Base-by-base conservation (phyloP, 108 stramenopile genomes). In the Nannochloropsis oceanica region DNA sequence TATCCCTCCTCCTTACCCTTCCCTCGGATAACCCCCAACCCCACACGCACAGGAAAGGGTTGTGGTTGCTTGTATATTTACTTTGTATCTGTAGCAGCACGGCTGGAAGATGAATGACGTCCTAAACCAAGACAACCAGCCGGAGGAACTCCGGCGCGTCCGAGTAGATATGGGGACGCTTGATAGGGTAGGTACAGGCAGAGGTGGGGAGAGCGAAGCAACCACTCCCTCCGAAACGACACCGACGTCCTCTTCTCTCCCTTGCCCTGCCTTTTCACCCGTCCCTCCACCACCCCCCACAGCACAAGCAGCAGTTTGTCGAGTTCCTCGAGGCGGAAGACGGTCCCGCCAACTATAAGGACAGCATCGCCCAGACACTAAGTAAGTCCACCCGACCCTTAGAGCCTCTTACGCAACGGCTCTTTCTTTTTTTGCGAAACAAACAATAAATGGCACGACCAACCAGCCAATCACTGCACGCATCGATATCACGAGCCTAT, bases 271-370 rank as follows among this genome's bases (percentile, higher is more conserved):
- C n/a, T n/a, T 73, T 73, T n/a, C n/a, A 5, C 34, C 34, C 34
- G 34, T 34, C 34, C 59, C 22, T 73, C n/a, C 59, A 2, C 18
- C n/a, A n/a, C 10, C 59, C n/a, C 59, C 59, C n/a, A 80, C 20
- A 79, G 34, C 84, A 85, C 80, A 85, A 85, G 26, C 44, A 80
- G 26, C 79, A 85, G 26, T 85, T 85, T 11, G 80, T 85, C 18
- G 84, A 85, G 26, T 85, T 85, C 10, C 80, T 85, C 0, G 84
- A 80, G 13, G 79, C 84, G 27, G 84, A 85, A 20, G 84, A 85
- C 3, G 26, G 80, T 14, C 79, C 79, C n/a, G 84, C 79, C 20
- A 85, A 85, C 20, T 85, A 85, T 25, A 27, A 80, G 27, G 84
- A 85, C n/a, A 50, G 34, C 79, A 85, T 85, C 80, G 24, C 79